Evolutionary conservation across 2,329 filamentous ascomycete species (phyloP).

Genomic region (Parascedosporium putredinis): DNA sequence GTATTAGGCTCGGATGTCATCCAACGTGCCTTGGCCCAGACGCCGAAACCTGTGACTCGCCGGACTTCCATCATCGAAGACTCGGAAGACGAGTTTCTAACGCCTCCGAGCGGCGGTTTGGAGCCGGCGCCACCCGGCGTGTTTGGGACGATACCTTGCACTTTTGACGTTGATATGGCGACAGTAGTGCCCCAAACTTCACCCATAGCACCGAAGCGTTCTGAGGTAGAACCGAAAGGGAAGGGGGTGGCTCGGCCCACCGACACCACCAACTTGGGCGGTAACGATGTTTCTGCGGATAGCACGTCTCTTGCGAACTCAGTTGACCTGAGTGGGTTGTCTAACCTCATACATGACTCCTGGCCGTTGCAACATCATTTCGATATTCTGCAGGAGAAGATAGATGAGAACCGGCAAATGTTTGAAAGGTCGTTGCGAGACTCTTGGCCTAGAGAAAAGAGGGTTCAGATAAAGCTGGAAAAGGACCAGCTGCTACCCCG

Average conservation of each 20-base stretch:
- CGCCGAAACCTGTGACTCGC: background rate
- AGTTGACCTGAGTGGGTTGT: background rate
- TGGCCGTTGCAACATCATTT: slow-evolving; percentile 3
- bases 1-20: slow-evolving; percentile 1
- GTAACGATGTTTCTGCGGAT: slow-evolving; percentile 3
- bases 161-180: slow-evolving; percentile 3
- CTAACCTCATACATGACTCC: background rate
- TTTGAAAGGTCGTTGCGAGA: slow-evolving; percentile 37
- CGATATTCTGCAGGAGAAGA: slow-evolving; percentile 27
- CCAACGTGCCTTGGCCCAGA: slow-evolving; percentile 4
- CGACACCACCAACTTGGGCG: slow-evolving; percentile 6
- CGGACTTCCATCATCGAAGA: slow-evolving; percentile 36
- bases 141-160: slow-evolving; percentile 8
- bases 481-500: slow-evolving; percentile 37
- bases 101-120: slow-evolving; percentile 21
- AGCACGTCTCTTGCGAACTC: background rate
- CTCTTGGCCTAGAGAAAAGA: slow-evolving; percentile 32
- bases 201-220: slow-evolving; percentile 1
- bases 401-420: slow-evolving; percentile 36
- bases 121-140: background rate
- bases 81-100: slow-evolving; percentile 45
- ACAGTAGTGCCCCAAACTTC: background rate
- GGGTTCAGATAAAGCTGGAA: slow-evolving; percentile 36
- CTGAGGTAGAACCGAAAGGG: slow-evolving; percentile 13
- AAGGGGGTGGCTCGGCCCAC: slow-evolving; percentile 5